These are phyloP conservation scores for Uronychia binucleata DNA, from an alignment of 73 alveolate species.

Conservation along the genomic window DNA sequence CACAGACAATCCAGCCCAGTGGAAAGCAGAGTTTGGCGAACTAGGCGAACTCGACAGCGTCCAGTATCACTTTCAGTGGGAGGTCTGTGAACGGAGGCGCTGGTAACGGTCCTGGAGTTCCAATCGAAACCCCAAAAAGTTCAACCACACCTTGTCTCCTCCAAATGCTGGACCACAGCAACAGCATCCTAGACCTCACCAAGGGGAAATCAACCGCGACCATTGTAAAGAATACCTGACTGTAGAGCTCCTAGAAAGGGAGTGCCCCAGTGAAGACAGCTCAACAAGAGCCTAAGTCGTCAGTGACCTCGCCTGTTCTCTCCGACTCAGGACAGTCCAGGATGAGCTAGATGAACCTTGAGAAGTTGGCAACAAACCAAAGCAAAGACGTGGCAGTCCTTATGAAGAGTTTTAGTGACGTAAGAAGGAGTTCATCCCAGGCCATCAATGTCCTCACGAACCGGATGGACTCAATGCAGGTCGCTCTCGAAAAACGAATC, in stretches of 20 bases:
- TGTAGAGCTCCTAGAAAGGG: too few relatives aligned
- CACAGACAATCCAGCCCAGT: too few relatives aligned
- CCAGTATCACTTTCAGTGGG: background rate
- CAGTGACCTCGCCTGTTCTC: too few relatives aligned
- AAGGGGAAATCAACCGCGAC: background rate
- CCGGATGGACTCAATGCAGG: background rate
- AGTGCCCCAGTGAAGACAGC: too few relatives aligned
- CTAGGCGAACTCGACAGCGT: too few relatives aligned
- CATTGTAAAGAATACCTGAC: too few relatives aligned
- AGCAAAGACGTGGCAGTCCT: background rate
- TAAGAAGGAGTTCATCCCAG: background rate
- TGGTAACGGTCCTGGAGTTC: background rate
- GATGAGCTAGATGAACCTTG: too few relatives aligned
- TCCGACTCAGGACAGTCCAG: too few relatives aligned
- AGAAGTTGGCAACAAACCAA: too few relatives aligned
- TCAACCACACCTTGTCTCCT: background rate
- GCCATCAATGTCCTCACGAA: background rate
- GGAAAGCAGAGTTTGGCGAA: too few relatives aligned
- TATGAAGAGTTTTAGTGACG: background rate
- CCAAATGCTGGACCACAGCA: background rate
- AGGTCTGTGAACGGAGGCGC: background rate
- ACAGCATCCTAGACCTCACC: background rate
- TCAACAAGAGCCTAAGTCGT: too few relatives aligned
- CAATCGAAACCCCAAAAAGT: background rate
- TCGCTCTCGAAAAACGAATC: background rate